These are phyloP conservation scores for Malassezia arunalokei DNA, from an alignment of 1,284 basidiomycete genomes.

Conservation along the genomic window DNA sequence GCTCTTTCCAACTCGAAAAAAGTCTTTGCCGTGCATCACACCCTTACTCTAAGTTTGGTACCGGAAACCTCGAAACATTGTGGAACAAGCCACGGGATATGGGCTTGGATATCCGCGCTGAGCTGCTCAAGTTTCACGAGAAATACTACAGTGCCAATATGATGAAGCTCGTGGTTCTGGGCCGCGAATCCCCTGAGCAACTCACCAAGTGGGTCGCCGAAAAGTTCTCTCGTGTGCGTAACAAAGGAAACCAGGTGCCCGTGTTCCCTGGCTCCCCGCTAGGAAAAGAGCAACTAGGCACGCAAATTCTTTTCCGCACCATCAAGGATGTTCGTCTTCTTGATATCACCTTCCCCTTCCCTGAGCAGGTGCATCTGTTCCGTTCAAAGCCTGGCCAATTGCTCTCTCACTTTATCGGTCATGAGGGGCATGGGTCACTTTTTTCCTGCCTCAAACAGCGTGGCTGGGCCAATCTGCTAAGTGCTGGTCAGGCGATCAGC, in stretches of 20 bases:
- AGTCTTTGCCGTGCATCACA: conserved; percentile 64
- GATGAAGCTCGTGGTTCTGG: conserved; percentile 82
- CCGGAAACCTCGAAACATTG: conserved; percentile 74
- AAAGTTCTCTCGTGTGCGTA: conserved; percentile 65
- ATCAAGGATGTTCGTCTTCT: conserved; percentile 78
- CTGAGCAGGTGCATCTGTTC: conserved; percentile 63
- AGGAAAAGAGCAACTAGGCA: conserved; percentile 51
- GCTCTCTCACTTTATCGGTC: conserved; percentile 76
- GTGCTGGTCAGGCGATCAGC: conserved; percentile 59
- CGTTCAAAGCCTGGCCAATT: conserved; percentile 66
- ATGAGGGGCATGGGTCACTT: conserved; percentile 89
- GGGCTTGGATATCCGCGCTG: conserved; percentile 74
- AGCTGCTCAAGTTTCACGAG: conserved; percentile 89
- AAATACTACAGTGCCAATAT: conserved; percentile 84
- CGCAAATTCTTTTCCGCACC: conserved; percentile 72
- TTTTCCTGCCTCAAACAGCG: conserved; percentile 80
- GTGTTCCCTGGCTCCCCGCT: conserved; percentile 64
- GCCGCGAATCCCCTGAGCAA: conserved; percentile 74
- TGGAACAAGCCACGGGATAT: conserved; percentile 53
- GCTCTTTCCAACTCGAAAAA: conserved; percentile 94
- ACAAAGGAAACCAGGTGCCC: conserved; percentile 56
- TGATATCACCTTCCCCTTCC: conserved; percentile 65
- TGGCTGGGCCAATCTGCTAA: conserved; percentile 77
- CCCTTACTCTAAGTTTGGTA: conserved; percentile 85
- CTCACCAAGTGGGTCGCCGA: conserved; percentile 60